Evolutionary conservation across 352 stramenopile species (phyloP).

Genomic region (Lagenidium giganteum): DNA sequence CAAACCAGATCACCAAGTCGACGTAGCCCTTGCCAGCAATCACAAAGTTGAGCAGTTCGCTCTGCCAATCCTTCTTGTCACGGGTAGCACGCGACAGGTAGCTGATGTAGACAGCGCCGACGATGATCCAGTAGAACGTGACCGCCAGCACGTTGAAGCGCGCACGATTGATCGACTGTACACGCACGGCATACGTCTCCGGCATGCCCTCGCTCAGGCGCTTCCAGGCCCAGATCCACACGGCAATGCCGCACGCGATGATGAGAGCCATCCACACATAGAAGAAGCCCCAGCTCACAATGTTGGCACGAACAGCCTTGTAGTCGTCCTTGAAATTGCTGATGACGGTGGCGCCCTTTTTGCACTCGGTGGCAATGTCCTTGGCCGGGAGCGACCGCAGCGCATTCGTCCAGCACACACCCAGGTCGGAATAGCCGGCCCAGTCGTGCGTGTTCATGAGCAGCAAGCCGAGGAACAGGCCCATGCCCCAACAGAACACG

Average conservation of each 20-base stretch:
- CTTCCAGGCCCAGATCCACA: constrained; percentile 86
- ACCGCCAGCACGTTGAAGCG: constrained; percentile 87
- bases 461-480: constrained; percentile 52
- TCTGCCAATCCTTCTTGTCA: constrained; percentile 44
- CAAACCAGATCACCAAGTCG: constrained; percentile 88
- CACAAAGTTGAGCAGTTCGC: constrained; percentile 81
- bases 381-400: constrained; percentile 52
- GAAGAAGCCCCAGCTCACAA: constrained; percentile 85
- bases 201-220: constrained; percentile 83
- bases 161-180: constrained; percentile 84
- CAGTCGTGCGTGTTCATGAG: constrained; percentile 73
- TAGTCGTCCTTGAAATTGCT: constrained; percentile 62
- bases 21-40: constrained; percentile 85
- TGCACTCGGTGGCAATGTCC: constrained; percentile 23
- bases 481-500: constrained; percentile 75
- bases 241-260: constrained; percentile 71
- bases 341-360: constrained; percentile 32
- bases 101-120: constrained; percentile 73
- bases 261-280: constrained; percentile 86
- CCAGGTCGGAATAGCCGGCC: constrained; percentile 81
- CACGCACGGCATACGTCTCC: constrained; percentile 79
- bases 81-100: constrained; percentile 67
- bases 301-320: constrained; percentile 79
- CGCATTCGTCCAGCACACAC: constrained; percentile 85
- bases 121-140: constrained; percentile 85